Evolutionary conservation across 2,329 filamentous ascomycete species (phyloP), one percentile per base, ranked within the genome.

Genomic region (Diaporthe citrichinensis): DNA sequence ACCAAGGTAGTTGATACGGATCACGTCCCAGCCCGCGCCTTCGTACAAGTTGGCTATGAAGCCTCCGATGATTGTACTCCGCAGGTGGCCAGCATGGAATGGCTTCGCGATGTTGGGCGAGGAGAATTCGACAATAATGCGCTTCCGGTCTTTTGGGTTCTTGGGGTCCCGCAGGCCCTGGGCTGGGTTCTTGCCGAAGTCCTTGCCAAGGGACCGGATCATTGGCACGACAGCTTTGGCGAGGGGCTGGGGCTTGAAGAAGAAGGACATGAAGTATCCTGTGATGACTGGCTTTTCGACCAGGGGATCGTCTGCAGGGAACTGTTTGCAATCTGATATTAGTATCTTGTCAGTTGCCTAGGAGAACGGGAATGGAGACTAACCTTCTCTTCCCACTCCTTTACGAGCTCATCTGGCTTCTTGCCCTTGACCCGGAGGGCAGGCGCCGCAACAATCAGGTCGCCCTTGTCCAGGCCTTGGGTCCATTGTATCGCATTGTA

Each of bases 101-200:
- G 93, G 94, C 85, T 96, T 96, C 61, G 94, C 94, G 76, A 97
- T 95, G 83, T 97, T 97, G 69, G 95, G 94, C 10, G 93, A 95
- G 10, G 93, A 95, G 84, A 96, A 97, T 81, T 97, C 94, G 80
- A 97, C 90, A 71, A 97, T 90, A 55, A 92, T 89, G 76, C 89
- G 90, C 87, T 94, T 94, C 79, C 87, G 87, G 77, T 90, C 91
- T 76, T 89, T 87, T 10, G 91, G 88, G 81, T 94, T 89, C 31
- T 87, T 85, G 51, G 90, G 88, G 80, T 95, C 91, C 78, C 88
- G 88, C 87, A 92, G 84, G 3, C 91, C 92, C 28, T 90, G 82
- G 55, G 86, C 86, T 74, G 86, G 86, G 85, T 94, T 93, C 82
- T 88, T 89, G 77, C 94, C 94, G 81, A 90, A 98, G 31, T 87